A percentile compares a stretch with the other conserved stretches of the same genome.
Conservation (phyloP, 805 yeast species). For the Saccharomyces kudriavzevii region DNA sequence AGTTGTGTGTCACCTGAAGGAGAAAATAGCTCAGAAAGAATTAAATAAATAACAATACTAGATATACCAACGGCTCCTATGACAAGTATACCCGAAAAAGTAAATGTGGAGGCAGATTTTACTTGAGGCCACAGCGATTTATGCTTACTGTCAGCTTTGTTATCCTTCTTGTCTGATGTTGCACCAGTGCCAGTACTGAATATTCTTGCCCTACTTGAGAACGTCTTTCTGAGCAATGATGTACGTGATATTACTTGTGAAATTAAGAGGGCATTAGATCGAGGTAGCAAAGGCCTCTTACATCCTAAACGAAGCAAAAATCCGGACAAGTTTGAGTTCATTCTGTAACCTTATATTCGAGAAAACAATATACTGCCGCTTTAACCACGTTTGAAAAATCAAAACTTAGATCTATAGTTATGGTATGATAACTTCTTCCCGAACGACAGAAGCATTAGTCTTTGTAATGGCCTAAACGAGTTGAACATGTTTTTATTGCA, state of each 20-base stretch:
- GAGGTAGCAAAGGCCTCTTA: neutral
- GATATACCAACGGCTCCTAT: slow-evolving; percentile 65
- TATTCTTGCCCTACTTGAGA: neutral
- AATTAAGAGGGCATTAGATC: neutral
- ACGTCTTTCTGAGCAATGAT: neutral
- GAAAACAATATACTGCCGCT: neutral
- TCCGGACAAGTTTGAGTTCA: neutral
- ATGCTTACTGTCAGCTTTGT: slow-evolving; percentile 20
- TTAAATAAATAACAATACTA: slow-evolving; percentile 59
- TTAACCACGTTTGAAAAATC: neutral
- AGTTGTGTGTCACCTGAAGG: slow-evolving; percentile 90
- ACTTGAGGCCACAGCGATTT: slow-evolving; percentile 38
- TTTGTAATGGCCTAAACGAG: too few species aligned
- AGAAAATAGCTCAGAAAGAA: slow-evolving; percentile 70
- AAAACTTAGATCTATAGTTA: too few species aligned
- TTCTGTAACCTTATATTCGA: neutral
- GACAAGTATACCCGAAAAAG: slow-evolving; percentile 53
- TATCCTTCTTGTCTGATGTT: slow-evolving; percentile 4
- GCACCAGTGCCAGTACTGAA: neutral
- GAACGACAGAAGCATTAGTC: too few species aligned
- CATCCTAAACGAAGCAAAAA: neutral
- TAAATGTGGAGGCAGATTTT: slow-evolving; percentile 52
- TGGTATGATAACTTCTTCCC: too few species aligned
- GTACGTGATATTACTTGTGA: neutral
- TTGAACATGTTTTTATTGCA: neutral